Conservation (phyloP, 306 rosid species). For the Cicer judaicum region DNA sequence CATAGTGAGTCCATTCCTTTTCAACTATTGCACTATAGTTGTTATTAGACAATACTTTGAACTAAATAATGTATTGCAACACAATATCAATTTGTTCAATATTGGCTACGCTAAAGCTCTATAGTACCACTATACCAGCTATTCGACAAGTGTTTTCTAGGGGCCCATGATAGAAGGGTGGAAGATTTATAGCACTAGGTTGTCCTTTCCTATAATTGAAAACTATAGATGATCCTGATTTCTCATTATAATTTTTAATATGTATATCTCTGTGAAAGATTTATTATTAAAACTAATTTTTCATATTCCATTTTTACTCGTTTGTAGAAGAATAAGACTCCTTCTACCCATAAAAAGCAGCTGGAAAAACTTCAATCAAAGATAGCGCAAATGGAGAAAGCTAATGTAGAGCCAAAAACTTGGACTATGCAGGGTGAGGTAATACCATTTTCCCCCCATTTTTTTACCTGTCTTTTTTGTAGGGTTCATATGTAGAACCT, state of each 20-base stretch:
- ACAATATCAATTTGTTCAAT: too few species aligned
- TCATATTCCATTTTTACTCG: conserved; percentile 15
- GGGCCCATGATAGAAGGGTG: too few species aligned
- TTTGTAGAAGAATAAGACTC: conserved; percentile 53
- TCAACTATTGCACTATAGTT: too few species aligned
- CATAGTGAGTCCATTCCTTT: neutral
- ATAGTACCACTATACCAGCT: too few species aligned
- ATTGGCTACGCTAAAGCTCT: too few species aligned
- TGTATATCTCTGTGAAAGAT: neutral
- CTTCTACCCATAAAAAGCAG: conserved; percentile 79
- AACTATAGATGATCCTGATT: neutral
- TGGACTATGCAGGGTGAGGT: conserved; percentile 99
- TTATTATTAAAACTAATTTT: conserved; percentile 3
- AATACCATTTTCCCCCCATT: conserved; percentile 28
- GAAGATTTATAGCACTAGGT: neutral
- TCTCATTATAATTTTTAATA: neutral
- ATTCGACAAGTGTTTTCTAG: too few species aligned
- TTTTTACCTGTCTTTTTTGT: neutral
- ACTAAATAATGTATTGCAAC: too few species aligned
- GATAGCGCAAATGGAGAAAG: conserved; percentile 79
- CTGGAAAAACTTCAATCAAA: conserved; percentile 58
- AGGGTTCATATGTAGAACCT: conserved; percentile 13
- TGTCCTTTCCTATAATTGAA: neutral
- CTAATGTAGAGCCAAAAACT: conserved; percentile 74
- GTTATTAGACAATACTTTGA: too few species aligned